A percentile compares a stretch with the other conserved stretches of the same genome.
These are phyloP conservation scores for Wickerhamiella hasegawae DNA, from an alignment of 805 yeast species.

Conservation along the genomic window DNA sequence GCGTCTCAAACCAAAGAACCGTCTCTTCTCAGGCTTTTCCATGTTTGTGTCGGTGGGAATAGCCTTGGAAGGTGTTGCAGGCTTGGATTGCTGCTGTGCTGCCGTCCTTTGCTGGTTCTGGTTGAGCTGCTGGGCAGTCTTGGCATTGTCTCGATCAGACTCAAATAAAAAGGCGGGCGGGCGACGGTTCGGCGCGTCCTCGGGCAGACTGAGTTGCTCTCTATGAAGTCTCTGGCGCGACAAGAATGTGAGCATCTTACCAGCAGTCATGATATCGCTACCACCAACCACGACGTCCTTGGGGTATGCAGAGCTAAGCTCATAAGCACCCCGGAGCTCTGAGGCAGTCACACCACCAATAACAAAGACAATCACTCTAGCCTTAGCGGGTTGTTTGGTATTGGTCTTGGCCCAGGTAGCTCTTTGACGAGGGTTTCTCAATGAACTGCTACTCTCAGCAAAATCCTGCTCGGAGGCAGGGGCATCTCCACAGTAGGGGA, in stretches of 20 bases:
- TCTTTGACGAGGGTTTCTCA: conserved; percentile 54
- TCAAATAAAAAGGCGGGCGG: conserved; percentile 21
- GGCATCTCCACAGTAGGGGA: conserved; percentile 49
- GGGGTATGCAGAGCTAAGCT: conserved; percentile 36
- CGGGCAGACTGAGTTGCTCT: conserved; percentile 17
- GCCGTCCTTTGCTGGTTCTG: no score
- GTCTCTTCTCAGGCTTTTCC: not conserved
- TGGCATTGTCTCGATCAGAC: conserved; percentile 13
- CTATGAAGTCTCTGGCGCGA: conserved; percentile 17
- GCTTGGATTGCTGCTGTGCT: not conserved
- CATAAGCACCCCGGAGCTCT: conserved; percentile 64
- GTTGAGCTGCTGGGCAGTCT: conserved; percentile 2
- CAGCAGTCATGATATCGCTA: conserved; percentile 44
- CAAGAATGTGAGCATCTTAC: conserved; percentile 19
- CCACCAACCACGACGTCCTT: conserved; percentile 73
- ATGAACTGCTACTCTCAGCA: conserved; percentile 31
- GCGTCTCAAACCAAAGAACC: not conserved
- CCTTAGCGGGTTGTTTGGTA: conserved; percentile 30
- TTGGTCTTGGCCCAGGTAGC: conserved; percentile 58
- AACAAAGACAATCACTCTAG: conserved; percentile 60
- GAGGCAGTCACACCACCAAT: conserved; percentile 84
- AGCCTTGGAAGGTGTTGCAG: not conserved
- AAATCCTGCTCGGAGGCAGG: conserved; percentile 24
- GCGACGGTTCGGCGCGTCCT: conserved; percentile 16
- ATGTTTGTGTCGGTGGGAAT: not conserved